Evolutionary conservation across 164 flowering plant species (phyloP).

Genomic region (Tetracentron sinense): DNA sequence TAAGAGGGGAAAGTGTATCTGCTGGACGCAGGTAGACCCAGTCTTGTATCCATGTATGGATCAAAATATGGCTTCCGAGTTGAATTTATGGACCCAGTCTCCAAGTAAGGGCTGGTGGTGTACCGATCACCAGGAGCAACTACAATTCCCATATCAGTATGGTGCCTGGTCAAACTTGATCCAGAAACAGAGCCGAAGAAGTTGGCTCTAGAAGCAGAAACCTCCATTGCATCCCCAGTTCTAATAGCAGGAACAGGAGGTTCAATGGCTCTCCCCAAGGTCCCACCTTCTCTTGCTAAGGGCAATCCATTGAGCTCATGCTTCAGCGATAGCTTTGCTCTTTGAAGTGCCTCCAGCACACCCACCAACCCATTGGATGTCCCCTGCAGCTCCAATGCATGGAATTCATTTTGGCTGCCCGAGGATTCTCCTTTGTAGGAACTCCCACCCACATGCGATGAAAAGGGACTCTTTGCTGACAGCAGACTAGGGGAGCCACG

Average conservation of each 20-base stretch:
- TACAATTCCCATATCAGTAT: constrained; percentile 8
- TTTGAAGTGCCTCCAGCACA: constrained; percentile 67
- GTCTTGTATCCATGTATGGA: constrained; percentile 10
- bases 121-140: constrained; percentile 5
- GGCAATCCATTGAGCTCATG: constrained; percentile 35
- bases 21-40: constrained; percentile 8
- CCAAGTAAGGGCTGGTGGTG: constrained; percentile 13
- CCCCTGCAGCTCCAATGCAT: constrained; percentile 31
- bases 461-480: constrained; percentile 2
- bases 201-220: constrained; percentile 11
- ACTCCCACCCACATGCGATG: constrained; percentile 12
- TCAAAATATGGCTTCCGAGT: constrained; percentile 13
- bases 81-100: constrained; percentile 18
- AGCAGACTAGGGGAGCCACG: constrained; percentile 15
- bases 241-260: constrained; percentile 17
- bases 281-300: constrained; percentile 7
- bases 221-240: constrained; percentile 8
- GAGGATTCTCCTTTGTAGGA: constrained; percentile 14
- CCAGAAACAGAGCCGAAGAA: constrained; percentile 12
- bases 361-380: constrained; percentile 20
- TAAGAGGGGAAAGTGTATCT: constrained; percentile 12
- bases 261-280: constrained; percentile 19
- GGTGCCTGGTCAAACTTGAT: constrained; percentile 8
- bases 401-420: constrained; percentile 18
- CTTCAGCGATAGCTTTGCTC: constrained; percentile 54